Conservation (phyloP, 2,329 filamentous ascomycete genomes). For the Apiospora arundinis region DNA sequence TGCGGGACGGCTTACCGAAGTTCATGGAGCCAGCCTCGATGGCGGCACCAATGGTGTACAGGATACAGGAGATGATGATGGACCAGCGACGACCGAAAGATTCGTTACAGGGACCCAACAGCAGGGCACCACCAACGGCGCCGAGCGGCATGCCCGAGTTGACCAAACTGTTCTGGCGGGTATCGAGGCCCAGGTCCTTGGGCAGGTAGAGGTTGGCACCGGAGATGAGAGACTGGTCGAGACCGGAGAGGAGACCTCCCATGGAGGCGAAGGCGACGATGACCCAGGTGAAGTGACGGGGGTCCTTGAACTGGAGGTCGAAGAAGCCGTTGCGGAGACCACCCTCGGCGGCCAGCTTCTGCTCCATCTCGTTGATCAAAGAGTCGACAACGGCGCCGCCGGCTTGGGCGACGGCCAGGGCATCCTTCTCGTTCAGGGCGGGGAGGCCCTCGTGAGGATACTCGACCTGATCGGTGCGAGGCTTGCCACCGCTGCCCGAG, state of each 20-base stretch:
- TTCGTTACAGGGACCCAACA: slow-evolving; percentile 72
- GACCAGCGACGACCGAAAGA: slow-evolving; percentile 70
- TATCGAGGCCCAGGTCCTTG: slow-evolving; percentile 58
- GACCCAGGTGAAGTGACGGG: slow-evolving; percentile 70
- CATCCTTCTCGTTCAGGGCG: slow-evolving; percentile 39
- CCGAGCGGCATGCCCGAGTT: slow-evolving; percentile 76
- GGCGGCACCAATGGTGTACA: slow-evolving; percentile 74
- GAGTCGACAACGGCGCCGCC: slow-evolving; percentile 45
- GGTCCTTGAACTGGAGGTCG: slow-evolving; percentile 65
- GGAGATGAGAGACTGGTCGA: slow-evolving; percentile 76
- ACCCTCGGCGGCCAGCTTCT: slow-evolving; percentile 42
- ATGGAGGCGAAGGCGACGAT: slow-evolving; percentile 76
- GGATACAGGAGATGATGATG: slow-evolving; percentile 71
- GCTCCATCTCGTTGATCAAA: slow-evolving; percentile 50
- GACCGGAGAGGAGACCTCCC: slow-evolving; percentile 74
- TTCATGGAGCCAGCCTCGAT: slow-evolving; percentile 72
- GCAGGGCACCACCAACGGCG: slow-evolving; percentile 71
- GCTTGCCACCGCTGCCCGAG: slow-evolving; percentile 22
- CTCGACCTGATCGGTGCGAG: slow-evolving; percentile 33
- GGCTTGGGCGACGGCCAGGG: slow-evolving; percentile 44
- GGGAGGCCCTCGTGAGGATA: slow-evolving; percentile 31
- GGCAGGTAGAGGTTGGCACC: slow-evolving; percentile 74
- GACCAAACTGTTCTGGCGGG: slow-evolving; percentile 67
- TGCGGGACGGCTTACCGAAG: slow-evolving; percentile 52
- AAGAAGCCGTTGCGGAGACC: slow-evolving; percentile 49